Base-by-base conservation (phyloP, 345 rosid genomes). In the Salix caprea region DNA sequence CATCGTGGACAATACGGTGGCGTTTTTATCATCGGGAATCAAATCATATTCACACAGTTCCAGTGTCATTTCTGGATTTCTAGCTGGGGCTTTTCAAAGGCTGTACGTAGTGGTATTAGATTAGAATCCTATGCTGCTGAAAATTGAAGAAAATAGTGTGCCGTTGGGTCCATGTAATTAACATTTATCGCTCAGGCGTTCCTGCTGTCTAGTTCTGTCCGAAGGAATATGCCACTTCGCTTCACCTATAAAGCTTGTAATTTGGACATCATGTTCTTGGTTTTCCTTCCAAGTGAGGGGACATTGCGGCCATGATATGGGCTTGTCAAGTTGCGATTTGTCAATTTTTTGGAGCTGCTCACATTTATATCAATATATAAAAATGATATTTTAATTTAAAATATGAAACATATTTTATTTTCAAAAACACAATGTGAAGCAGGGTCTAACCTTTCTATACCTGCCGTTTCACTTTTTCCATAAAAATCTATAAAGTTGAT, bases 81-180 rank as follows among this genome's bases (percentile, higher is more conserved):
- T 1, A 4, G 37, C 37, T 36, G 37, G 40, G 24, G 24, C 30
- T 32, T 69, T 56, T 56, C 28, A 11, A 58, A 10, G 64, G 64
- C 28, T 58, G 64, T 10, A 46, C n/a, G 64, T 23, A 46, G 32
- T 15, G 58, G 19, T 24, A 28, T 58, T 7, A 32, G 64, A 78
- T 77, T 9, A 81, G 84, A 74, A 80, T 78, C 84, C 80, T 48
- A 80, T 58, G 83, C 72, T 21, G 62, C 44, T 76, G 78, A 71
- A 74, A 74, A 23, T 26, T 66, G 65, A 62, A 44, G 56, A 50
- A 7, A 40, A 71, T 6, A 8, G 2, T 23, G 56, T 7, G 10
- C 16, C 11, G 13, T 23, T 24, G 80, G 80, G 71, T 78, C 71
- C 62, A 56, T 32, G 42, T 9, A 71, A 36, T 36, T 36, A 5